Evolutionary conservation across 768 basidiomycete species (phyloP).

Genomic region (Collybiopsis confluens): DNA sequence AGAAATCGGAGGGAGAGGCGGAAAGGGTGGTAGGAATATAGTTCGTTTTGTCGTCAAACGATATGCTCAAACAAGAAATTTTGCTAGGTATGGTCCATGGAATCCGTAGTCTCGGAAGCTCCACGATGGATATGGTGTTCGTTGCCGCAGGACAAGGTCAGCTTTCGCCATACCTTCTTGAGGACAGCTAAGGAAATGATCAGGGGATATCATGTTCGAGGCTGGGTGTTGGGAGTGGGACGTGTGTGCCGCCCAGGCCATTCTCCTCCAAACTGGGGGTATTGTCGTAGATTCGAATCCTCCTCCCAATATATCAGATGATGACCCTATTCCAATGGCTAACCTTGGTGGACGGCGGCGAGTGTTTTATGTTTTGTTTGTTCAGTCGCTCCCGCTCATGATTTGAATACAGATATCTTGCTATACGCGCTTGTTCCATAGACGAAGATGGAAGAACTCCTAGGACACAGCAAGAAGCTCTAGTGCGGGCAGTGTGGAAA

Average conservation of each 20-base stretch:
- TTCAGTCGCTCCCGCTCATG: not conserved
- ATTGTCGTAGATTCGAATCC: constrained; percentile 22
- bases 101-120: constrained; percentile 21
- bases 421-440: constrained; percentile 19
- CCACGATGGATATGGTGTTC: constrained; percentile 22
- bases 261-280: constrained; percentile 22
- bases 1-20: constrained; percentile 18
- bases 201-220: constrained; percentile 22
- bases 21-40: constrained; percentile 18
- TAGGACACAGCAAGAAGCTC: constrained; percentile 17
- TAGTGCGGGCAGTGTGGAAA: constrained; percentile 22
- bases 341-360: constrained; percentile 18
- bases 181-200: not conserved
- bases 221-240: constrained; percentile 26
- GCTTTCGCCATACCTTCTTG: not conserved
- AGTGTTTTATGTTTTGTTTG: not conserved
- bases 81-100: constrained; percentile 23
- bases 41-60: not conserved
- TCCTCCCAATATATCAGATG: constrained; percentile 9
- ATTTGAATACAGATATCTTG: constrained; percentile 13
- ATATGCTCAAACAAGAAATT: not conserved
- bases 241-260: constrained; percentile 19
- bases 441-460: constrained; percentile 14
- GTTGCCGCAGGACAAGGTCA: constrained; percentile 19
- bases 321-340: constrained; percentile 19